Conservation (phyloP, 768 basidiomycete genomes). For the Pulveroboletus sp. region DNA sequence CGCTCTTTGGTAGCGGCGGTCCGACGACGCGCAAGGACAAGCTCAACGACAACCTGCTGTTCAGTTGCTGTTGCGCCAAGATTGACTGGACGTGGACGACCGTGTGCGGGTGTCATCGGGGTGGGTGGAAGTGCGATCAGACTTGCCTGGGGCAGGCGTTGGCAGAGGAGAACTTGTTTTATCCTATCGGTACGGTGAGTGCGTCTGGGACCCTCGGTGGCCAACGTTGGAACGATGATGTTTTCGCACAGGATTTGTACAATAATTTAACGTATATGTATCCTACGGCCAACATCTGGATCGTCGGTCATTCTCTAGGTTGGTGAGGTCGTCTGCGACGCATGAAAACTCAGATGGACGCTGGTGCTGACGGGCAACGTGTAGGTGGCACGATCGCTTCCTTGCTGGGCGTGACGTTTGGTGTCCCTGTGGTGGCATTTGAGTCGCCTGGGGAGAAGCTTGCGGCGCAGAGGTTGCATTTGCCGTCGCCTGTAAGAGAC, state of each 20-base stretch:
- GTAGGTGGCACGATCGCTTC: constrained; percentile 66
- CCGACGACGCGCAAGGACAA: constrained; percentile 90
- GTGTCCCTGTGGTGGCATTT: constrained; percentile 80
- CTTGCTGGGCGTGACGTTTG: constrained; percentile 85
- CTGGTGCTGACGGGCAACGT: no score
- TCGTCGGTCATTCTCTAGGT: constrained; percentile 70
- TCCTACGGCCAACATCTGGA: constrained; percentile 86
- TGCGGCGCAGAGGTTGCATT: constrained; percentile 74
- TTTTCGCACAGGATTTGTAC: constrained; percentile 71
- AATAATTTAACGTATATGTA: constrained; percentile 94
- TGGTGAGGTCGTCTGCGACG: constrained; percentile 38
- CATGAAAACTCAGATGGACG: no score
- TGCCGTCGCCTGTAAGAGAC: constrained; percentile 71
- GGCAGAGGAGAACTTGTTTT: constrained; percentile 79
- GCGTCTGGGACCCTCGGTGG: not conserved
- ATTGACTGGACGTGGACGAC: constrained; percentile 93
- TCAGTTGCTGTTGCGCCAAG: constrained; percentile 91
- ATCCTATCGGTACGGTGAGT: constrained; percentile 83
- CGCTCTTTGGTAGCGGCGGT: constrained; percentile 66
- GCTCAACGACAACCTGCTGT: constrained; percentile 88
- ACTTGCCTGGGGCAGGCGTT: constrained; percentile 74
- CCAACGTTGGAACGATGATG: not conserved
- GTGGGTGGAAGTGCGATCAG: constrained; percentile 78
- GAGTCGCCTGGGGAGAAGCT: constrained; percentile 87
- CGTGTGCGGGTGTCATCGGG: constrained; percentile 85